phyloP scores from a whole-genome alignment of 164 flowering plant species.

The Kalanchoe fedtschenkoi region DNA sequence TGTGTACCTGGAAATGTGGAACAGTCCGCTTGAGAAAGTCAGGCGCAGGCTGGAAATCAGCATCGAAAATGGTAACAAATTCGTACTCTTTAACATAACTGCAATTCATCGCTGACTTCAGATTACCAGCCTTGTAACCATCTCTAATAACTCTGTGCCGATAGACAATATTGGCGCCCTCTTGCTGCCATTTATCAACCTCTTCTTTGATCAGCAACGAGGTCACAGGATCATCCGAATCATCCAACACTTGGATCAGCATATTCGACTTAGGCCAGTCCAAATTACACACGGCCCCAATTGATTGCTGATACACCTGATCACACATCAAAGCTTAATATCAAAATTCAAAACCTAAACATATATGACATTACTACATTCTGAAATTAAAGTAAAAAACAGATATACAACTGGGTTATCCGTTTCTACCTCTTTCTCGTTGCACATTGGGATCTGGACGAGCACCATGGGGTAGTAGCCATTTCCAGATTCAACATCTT shows the following conservation, averaged over 20 bases:
- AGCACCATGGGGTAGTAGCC: constrained; percentile 80
- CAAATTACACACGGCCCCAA: constrained; percentile 80
- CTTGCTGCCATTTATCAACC: constrained; percentile 76
- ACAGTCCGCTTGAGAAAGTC: constrained; percentile 74
- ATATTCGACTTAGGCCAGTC: constrained; percentile 85
- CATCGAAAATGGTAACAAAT: constrained; percentile 87
- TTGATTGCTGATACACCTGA: constrained; percentile 96
- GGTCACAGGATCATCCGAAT: constrained; percentile 78
- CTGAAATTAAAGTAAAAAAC: too few species aligned
- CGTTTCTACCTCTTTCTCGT: constrained; percentile 72
- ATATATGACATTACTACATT: too few species aligned
- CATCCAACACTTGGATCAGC: constrained; percentile 79
- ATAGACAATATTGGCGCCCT: constrained; percentile 70
- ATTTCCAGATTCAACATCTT: constrained; percentile 57
- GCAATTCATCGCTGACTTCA: constrained; percentile 92
- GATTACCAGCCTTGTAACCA: constrained; percentile 96
- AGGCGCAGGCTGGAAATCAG: constrained; percentile 87
- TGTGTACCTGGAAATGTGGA: constrained; percentile 73
- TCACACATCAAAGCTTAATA: not conserved
- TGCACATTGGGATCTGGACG: constrained; percentile 98
- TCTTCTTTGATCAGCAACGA: constrained; percentile 76
- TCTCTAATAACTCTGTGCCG: constrained; percentile 77
- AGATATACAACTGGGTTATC: not conserved
- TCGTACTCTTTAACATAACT: constrained; percentile 90
- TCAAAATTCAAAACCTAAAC: too few species aligned